phyloP scores from a whole-genome alignment of 768 basidiomycete species.

The Postia placenta region DNA sequence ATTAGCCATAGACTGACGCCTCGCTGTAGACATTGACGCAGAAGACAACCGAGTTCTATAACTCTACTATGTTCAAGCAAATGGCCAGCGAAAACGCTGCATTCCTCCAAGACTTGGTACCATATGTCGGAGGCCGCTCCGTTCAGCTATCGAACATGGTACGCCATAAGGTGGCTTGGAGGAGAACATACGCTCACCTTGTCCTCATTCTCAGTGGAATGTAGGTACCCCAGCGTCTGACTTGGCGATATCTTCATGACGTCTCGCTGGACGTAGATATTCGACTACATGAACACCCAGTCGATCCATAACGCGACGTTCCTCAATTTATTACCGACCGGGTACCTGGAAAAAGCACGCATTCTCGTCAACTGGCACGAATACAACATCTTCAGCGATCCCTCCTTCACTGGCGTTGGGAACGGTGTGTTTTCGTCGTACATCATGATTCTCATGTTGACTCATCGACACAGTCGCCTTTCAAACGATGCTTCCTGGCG shows the following conservation, averaged over 20 bases:
- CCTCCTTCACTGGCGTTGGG: slow-evolving; percentile 49
- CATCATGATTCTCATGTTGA: not conserved
- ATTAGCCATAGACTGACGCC: not conserved
- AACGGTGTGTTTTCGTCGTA: slow-evolving; percentile 6
- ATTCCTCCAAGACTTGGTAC: slow-evolving; percentile 45
- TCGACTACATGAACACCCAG: slow-evolving; percentile 70
- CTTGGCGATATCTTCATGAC: not conserved
- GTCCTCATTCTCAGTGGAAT: slow-evolving; percentile 34
- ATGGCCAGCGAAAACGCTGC: slow-evolving; percentile 37
- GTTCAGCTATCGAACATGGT: slow-evolving; percentile 57
- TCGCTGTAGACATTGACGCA: slow-evolving; percentile 15
- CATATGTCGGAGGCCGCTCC: slow-evolving; percentile 47
- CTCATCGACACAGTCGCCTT: slow-evolving; percentile 47
- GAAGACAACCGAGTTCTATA: slow-evolving; percentile 46
- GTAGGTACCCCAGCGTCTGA: slow-evolving; percentile 22
- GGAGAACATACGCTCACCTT: not conserved
- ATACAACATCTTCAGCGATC: slow-evolving; percentile 57
- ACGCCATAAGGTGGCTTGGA: slow-evolving; percentile 13
- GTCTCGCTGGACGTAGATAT: slow-evolving; percentile 37
- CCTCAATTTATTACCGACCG: slow-evolving; percentile 35
- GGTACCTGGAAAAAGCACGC: slow-evolving; percentile 47
- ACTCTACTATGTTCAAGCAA: slow-evolving; percentile 42
- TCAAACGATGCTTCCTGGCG: slow-evolving; percentile 54
- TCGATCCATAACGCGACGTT: slow-evolving; percentile 61
- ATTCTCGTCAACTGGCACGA: slow-evolving; percentile 71